These are phyloP conservation scores for Filobasidium floriforme DNA, from an alignment of 768 basidiomycete species.

Conservation along the genomic window DNA sequence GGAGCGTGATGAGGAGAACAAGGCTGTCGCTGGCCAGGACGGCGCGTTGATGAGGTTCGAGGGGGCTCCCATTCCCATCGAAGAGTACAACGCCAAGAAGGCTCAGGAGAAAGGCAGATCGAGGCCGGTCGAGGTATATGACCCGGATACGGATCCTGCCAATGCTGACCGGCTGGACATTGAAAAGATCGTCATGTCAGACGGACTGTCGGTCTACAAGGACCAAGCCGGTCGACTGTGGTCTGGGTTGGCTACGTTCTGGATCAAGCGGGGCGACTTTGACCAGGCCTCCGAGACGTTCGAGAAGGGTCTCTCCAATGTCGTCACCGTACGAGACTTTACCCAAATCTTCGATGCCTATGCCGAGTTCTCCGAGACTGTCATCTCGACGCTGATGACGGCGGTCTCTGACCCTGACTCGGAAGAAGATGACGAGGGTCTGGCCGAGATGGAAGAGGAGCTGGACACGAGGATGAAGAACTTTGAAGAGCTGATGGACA, in stretches of 20 bases:
- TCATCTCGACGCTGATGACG: conserved; percentile 84
- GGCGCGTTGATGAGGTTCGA: conserved; percentile 60
- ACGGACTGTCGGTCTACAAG: conserved; percentile 82
- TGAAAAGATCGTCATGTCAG: conserved; percentile 71
- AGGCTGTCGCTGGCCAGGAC: conserved; percentile 32
- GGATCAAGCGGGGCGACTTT: conserved; percentile 96
- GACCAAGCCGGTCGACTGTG: conserved; percentile 94
- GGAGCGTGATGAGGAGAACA: conserved; percentile 45
- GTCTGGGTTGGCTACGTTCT: conserved; percentile 94
- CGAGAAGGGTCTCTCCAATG: conserved; percentile 71
- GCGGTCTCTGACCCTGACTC: conserved; percentile 69
- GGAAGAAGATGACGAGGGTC: conserved; percentile 64
- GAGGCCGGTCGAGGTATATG: conserved; percentile 47
- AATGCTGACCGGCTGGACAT: conserved; percentile 70
- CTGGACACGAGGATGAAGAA: conserved; percentile 81
- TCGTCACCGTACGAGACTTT: conserved; percentile 91
- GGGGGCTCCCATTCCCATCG: conserved; percentile 56
- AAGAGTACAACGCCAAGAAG: conserved; percentile 26
- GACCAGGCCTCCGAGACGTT: conserved; percentile 79
- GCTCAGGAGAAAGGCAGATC: conserved; percentile 5
- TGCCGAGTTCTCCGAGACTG: conserved; percentile 82
- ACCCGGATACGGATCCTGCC: conserved; percentile 75
- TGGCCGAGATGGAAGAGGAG: conserved; percentile 62
- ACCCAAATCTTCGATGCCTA: conserved; percentile 97
- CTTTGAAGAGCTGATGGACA: conserved; percentile 89